Conservation (phyloP, 306 rosid genomes). For the Arachis stenosperma region DNA sequence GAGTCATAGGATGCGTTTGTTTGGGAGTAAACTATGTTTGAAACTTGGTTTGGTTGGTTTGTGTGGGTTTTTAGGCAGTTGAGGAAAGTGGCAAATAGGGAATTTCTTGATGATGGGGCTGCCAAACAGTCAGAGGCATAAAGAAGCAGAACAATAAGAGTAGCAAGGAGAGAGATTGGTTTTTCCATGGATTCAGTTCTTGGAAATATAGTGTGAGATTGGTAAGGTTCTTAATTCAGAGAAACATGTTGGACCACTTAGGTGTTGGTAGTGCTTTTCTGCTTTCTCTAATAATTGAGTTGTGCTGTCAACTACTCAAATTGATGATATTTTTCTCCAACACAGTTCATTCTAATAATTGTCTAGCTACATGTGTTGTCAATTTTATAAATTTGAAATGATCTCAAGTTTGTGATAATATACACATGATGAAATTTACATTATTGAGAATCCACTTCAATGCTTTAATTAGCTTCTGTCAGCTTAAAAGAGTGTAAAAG, state of each 20-base stretch:
- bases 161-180: neutral
- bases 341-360: neutral
- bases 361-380: neutral
- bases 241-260: conserved; percentile 29
- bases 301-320: conserved; percentile 3
- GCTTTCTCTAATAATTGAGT: conserved; percentile 27
- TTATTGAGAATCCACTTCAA: neutral
- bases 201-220: neutral
- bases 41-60: conserved; percentile 29
- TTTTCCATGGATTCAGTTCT: conserved; percentile 33
- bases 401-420: neutral
- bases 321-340: conserved; percentile 15
- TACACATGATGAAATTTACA: neutral
- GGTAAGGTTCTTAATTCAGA: neutral
- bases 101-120: conserved; percentile 36
- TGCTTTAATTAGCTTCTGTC: no score
- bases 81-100: conserved; percentile 37
- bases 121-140: conserved; percentile 33
- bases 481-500: no score
- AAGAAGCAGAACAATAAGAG: conserved; percentile 30
- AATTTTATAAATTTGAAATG: neutral
- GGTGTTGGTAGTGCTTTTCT: neutral
- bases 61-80: conserved; percentile 48
- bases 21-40: conserved; percentile 42
- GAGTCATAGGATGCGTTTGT: conserved; percentile 46